phyloP scores from a whole-genome alignment of 129 eudicot genomes.

The Flaveria sonorensis region DNA sequence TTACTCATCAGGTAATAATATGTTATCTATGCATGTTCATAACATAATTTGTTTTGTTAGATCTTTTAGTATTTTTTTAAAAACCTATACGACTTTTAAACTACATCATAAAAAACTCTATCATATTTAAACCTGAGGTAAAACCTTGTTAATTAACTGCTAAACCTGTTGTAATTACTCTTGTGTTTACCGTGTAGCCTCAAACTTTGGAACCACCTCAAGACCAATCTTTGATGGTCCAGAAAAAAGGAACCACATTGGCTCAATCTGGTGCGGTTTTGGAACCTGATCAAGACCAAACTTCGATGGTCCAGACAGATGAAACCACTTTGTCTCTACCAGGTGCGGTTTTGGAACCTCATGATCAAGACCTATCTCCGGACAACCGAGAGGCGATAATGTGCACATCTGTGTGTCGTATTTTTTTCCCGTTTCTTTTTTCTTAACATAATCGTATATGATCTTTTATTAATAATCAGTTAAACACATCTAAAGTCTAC shows the following conservation, averaged over 20 bases:
- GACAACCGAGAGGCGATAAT: not conserved
- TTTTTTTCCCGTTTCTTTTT: not conserved
- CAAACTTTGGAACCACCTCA: not conserved
- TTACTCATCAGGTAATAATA: conserved; percentile 15
- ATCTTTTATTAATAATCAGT: not conserved
- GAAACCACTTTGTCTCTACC: not conserved
- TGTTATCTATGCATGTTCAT: not conserved
- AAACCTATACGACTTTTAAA: too few species aligned
- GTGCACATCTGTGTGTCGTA: too few species aligned
- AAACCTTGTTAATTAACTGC: too few species aligned
- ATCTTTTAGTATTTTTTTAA: not conserved
- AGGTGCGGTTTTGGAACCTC: not conserved
- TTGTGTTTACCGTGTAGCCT: not conserved
- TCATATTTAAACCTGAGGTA: too few species aligned
- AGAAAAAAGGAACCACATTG: not conserved
- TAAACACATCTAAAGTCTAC: not conserved
- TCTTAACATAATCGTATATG: not conserved
- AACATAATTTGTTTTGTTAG: too few species aligned
- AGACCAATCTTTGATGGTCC: not conserved
- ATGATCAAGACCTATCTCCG: not conserved
- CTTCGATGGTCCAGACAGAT: not conserved
- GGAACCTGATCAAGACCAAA: not conserved
- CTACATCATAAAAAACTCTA: too few species aligned
- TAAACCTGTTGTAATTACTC: not conserved
- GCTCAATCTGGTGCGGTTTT: not conserved